Percentiles rank a stretch among this genome's conserved stretches.
Conservation (phyloP, 495 filamentous ascomycete genomes). For the Aspergillus funiculosus region DNA sequence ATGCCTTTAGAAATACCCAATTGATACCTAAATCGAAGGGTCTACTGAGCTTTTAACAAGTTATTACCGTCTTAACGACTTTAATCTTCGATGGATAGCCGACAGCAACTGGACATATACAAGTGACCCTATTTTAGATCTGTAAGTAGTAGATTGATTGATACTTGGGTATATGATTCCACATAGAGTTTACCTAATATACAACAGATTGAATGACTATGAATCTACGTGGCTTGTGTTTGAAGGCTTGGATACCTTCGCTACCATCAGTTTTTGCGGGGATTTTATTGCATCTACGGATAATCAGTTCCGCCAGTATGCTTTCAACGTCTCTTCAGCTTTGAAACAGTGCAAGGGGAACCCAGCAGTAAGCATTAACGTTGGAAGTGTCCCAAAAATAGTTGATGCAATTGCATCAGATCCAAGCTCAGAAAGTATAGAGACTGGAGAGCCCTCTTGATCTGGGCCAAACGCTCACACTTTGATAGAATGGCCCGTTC, state of each 20-base stretch:
- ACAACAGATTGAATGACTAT: constrained; percentile 17
- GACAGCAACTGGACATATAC: constrained; percentile 60
- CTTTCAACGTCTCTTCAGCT: constrained; percentile 56
- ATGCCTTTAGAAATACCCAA: not conserved
- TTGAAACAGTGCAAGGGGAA: constrained; percentile 39
- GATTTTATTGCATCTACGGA: constrained; percentile 56
- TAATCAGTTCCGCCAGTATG: constrained; percentile 68
- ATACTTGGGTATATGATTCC: not conserved
- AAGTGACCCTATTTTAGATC: constrained; percentile 40
- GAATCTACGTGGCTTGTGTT: constrained; percentile 53
- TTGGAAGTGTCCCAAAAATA: constrained; percentile 51
- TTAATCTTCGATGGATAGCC: constrained; percentile 56
- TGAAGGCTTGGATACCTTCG: constrained; percentile 62
- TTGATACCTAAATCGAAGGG: too few species aligned
- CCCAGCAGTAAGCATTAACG: constrained; percentile 46
- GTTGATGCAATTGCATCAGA: constrained; percentile 49
- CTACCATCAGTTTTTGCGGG: constrained; percentile 56
- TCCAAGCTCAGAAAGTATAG: constrained; percentile 46
- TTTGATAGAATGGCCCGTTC: constrained; percentile 44
- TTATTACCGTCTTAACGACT: constrained; percentile 55
- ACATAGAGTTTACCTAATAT: constrained; percentile 12
- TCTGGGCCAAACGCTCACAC: not conserved
- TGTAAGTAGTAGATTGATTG: constrained; percentile 33
- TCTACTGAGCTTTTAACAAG: constrained; percentile 16
- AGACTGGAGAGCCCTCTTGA: not conserved